A percentile compares a stretch with the other conserved stretches of the same genome.
Conservation (phyloP, 2,329 filamentous ascomycete genomes). For the Fusarium veterinarium region DNA sequence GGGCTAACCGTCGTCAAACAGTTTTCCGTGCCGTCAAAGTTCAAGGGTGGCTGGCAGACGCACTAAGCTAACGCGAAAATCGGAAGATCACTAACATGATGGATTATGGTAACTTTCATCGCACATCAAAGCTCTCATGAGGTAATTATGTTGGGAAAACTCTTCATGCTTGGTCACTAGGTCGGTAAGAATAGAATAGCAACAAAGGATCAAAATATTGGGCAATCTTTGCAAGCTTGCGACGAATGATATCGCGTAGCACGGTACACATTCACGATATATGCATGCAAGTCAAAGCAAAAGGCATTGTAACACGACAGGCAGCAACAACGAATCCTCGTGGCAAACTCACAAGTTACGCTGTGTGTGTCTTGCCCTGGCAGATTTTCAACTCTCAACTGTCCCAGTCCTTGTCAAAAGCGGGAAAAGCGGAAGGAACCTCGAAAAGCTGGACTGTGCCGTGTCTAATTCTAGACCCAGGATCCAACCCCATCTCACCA, state of each 20-base stretch:
- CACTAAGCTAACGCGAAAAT: conserved; percentile 6
- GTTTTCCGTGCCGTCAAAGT: conserved; percentile 1
- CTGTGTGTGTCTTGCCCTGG: conserved; percentile 25
- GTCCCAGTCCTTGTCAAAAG: background rate
- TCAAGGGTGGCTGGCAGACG: conserved; percentile 4
- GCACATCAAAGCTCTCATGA: background rate
- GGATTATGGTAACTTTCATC: background rate
- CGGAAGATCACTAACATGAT: conserved; percentile 13
- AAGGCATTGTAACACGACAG: conserved; percentile 7
- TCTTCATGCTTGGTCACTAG: background rate
- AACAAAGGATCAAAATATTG: background rate
- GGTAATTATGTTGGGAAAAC: background rate
- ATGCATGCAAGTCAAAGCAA: conserved; percentile 29
- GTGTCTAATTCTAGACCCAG: conserved; percentile 2
- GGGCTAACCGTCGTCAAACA: background rate
- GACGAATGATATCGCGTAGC: conserved; percentile 7
- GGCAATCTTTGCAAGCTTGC: background rate
- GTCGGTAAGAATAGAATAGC: background rate
- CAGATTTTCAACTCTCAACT: conserved; percentile 2
- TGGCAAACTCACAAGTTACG: conserved; percentile 17
- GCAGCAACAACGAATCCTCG: conserved; percentile 19
- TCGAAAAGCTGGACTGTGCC: conserved; percentile 8
- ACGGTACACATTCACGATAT: conserved; percentile 1
- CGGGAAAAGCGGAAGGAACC: conserved; percentile 12
- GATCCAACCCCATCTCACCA: conserved; percentile 3